Evolutionary conservation across 1,284 basidiomycete species (phyloP).

Genomic region (Naganishia sp.): DNA sequence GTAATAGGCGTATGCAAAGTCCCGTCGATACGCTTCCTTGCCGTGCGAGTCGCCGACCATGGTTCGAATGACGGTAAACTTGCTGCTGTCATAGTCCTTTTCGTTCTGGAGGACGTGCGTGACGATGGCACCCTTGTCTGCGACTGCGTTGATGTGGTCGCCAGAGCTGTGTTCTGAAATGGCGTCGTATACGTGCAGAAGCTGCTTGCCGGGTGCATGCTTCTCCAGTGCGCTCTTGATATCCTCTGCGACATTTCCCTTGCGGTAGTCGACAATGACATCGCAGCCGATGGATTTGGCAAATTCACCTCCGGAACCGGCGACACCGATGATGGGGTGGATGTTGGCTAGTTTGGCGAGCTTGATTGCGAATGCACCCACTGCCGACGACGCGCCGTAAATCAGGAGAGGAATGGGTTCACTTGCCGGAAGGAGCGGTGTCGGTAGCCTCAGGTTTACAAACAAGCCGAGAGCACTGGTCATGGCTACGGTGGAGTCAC

Average conservation of each 20-base stretch:
- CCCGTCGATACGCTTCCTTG: background rate
- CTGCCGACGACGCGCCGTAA: slow-evolving; percentile 35
- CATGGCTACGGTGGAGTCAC: slow-evolving; percentile 10
- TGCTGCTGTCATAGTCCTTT: slow-evolving; percentile 12
- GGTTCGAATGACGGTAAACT: slow-evolving; percentile 19
- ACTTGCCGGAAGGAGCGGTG: slow-evolving; percentile 33
- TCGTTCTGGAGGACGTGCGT: slow-evolving; percentile 20
- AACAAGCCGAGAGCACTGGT: slow-evolving; percentile 35
- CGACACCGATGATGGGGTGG: slow-evolving; percentile 37
- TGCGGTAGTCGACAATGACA: slow-evolving; percentile 34
- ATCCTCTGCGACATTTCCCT: slow-evolving; percentile 29
- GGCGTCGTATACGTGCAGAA: slow-evolving; percentile 31
- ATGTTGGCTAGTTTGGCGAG: slow-evolving; percentile 36
- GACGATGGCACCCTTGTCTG: slow-evolving; percentile 15
- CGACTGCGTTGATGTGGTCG: slow-evolving; percentile 14
- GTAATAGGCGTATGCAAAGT: slow-evolving; percentile 30
- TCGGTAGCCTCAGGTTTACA: slow-evolving; percentile 29
- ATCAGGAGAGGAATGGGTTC: slow-evolving; percentile 32
- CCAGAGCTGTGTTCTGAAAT: slow-evolving; percentile 26
- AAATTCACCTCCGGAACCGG: slow-evolving; percentile 30
- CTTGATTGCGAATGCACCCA: slow-evolving; percentile 37
- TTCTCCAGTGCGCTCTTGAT: slow-evolving; percentile 32
- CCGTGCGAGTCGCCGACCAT: slow-evolving; percentile 25
- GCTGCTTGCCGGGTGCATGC: slow-evolving; percentile 17
- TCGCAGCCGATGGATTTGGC: slow-evolving; percentile 33